phyloP scores from a whole-genome alignment of 306 rosid species.

The Sicyos edulis region DNA sequence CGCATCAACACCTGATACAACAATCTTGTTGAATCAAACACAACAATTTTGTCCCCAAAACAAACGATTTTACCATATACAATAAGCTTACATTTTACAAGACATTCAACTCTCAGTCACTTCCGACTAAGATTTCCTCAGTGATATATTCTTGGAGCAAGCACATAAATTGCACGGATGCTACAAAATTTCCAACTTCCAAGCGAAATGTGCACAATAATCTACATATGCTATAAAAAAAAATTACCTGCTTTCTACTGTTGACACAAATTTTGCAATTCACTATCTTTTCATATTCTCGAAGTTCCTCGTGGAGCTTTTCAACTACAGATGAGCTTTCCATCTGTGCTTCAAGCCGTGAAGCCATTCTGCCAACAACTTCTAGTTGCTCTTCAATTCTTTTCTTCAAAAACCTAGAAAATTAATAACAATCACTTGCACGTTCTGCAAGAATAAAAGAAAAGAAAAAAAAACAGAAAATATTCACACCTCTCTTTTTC shows the following conservation, averaged over 20 bases:
- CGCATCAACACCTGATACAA: neutral
- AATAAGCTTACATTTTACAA: neutral
- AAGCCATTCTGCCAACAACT: slow-evolving; percentile 57
- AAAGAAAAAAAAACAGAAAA: slow-evolving; percentile 12
- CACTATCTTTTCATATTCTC: slow-evolving; percentile 74
- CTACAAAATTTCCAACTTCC: neutral
- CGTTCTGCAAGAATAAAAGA: slow-evolving; percentile 12
- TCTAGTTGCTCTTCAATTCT: slow-evolving; percentile 73
- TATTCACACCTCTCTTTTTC: slow-evolving; percentile 71
- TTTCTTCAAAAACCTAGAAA: slow-evolving; percentile 61
- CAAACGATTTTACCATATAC: neutral
- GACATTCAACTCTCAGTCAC: slow-evolving; percentile 1
- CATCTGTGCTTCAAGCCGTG: slow-evolving; percentile 46
- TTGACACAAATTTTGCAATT: slow-evolving; percentile 84
- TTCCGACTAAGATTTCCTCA: neutral
- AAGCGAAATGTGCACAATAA: neutral
- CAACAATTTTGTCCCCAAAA: neutral
- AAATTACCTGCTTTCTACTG: slow-evolving; percentile 72
- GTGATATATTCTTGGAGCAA: slow-evolving; percentile 1
- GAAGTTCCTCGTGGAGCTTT: slow-evolving; percentile 77
- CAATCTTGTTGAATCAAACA: neutral
- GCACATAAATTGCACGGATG: neutral
- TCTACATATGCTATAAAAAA: neutral
- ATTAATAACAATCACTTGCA: slow-evolving; percentile 2
- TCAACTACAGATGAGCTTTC: slow-evolving; percentile 65